phyloP scores from a whole-genome alignment of 352 stramenopile species.

The Thraustochytrium sp. region DNA sequence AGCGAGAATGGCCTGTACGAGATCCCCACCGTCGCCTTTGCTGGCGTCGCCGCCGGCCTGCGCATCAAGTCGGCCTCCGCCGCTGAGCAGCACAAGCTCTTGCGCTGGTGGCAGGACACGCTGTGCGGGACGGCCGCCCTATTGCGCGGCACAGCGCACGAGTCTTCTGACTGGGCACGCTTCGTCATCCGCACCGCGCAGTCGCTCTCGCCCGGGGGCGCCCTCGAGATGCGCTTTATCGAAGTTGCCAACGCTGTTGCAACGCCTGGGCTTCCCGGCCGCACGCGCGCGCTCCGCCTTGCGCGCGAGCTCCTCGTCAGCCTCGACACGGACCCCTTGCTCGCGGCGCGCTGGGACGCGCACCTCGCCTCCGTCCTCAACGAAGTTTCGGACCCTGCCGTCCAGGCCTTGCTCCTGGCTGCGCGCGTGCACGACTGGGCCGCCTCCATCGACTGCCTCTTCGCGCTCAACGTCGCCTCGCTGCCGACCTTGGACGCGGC shows the following conservation, averaged over 20 bases:
- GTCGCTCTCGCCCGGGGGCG: neutral
- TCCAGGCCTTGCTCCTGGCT: neutral
- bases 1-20: neutral
- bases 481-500: neutral
- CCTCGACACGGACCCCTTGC: neutral
- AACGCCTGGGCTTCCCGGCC: neutral
- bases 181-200: neutral
- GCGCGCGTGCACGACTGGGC: neutral
- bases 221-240: neutral
- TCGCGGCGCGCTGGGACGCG: neutral
- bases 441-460: neutral
- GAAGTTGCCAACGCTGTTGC: neutral
- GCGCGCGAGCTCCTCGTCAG: neutral
- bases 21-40: neutral
- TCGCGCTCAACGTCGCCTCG: neutral
- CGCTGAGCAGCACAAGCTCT: neutral
- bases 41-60: neutral
- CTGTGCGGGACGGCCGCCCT: neutral
- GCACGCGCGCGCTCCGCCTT: neutral
- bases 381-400: neutral
- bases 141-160: neutral
- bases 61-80: neutral
- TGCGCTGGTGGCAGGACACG: neutral
- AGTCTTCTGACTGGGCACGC: neutral
- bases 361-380: neutral